Conservation (phyloP, 179 eudicot species). For the Silene coronaria region DNA sequence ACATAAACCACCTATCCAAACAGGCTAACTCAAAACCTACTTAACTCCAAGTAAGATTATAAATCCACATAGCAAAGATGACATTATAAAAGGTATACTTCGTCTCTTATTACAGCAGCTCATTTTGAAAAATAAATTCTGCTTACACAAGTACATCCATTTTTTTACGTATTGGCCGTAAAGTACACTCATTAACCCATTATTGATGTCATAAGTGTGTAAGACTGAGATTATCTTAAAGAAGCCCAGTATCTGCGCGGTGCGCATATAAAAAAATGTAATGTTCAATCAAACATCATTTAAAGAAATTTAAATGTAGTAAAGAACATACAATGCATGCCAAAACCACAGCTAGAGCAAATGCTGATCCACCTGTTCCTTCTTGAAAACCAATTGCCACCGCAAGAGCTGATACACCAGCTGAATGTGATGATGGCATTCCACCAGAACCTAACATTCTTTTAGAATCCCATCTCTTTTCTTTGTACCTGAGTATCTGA, state of each 20-base stretch:
- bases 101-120: too few species aligned
- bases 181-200: background rate
- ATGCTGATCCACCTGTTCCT: constrained; percentile 56
- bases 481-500: constrained; percentile 69
- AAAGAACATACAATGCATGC: constrained; percentile 78
- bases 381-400: constrained; percentile 67
- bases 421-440: constrained; percentile 95
- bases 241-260: background rate
- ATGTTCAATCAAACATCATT: background rate
- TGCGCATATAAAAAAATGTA: background rate
- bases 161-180: too few species aligned
- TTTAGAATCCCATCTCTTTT: constrained; percentile 85
- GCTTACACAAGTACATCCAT: background rate
- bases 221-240: background rate
- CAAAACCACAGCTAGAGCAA: constrained; percentile 72
- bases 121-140: too few species aligned
- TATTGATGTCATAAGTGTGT: background rate
- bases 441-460: constrained; percentile 78
- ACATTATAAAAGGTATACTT: too few species aligned
- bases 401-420: constrained; percentile 74
- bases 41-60: background rate
- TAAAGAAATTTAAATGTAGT: constrained; percentile 20
- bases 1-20: too few species aligned
- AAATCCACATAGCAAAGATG: background rate
- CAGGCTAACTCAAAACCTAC: too few species aligned